These are phyloP conservation scores for Mesembryanthemum crystallinum DNA, from an alignment of 148 eudicot genomes.

Conservation along the genomic window DNA sequence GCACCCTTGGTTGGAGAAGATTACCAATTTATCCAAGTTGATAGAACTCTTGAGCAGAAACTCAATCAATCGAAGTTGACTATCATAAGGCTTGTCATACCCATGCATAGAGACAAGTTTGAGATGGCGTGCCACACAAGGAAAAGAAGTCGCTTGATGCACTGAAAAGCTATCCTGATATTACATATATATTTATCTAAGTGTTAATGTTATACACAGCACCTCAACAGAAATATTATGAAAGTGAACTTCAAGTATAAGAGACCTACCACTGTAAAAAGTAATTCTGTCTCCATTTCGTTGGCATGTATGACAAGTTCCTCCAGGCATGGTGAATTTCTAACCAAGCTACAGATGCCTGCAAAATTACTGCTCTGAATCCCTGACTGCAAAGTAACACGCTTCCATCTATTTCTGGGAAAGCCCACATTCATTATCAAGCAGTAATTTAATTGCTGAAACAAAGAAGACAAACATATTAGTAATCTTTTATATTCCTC, in stretches of 20 bases:
- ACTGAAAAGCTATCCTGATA: too few relatives aligned
- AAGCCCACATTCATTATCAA: neutral
- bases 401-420: slow-evolving; percentile 4
- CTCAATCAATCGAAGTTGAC: neutral
- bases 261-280: too few relatives aligned
- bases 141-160: too few relatives aligned
- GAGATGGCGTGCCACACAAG: slow-evolving; percentile 16
- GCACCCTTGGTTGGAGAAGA: too few relatives aligned
- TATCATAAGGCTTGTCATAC: neutral
- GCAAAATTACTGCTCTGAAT: neutral
- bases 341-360: slow-evolving; percentile 1
- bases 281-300: too few relatives aligned
- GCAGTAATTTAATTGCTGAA: too few relatives aligned
- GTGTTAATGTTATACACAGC: too few relatives aligned
- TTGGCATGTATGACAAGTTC: slow-evolving; percentile 8
- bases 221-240: too few relatives aligned
- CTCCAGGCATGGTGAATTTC: slow-evolving; percentile 1
- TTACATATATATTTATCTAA: too few relatives aligned
- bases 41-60: slow-evolving; percentile 13
- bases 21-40: neutral
- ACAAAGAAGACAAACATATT: too few relatives aligned
- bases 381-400: neutral
- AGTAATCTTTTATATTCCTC: too few relatives aligned
- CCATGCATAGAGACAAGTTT: slow-evolving; percentile 5
- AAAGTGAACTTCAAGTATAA: too few relatives aligned